Base-by-base conservation (phyloP, 129 eudicot species). In the sunflower (Helianthus annuus) region DNA sequence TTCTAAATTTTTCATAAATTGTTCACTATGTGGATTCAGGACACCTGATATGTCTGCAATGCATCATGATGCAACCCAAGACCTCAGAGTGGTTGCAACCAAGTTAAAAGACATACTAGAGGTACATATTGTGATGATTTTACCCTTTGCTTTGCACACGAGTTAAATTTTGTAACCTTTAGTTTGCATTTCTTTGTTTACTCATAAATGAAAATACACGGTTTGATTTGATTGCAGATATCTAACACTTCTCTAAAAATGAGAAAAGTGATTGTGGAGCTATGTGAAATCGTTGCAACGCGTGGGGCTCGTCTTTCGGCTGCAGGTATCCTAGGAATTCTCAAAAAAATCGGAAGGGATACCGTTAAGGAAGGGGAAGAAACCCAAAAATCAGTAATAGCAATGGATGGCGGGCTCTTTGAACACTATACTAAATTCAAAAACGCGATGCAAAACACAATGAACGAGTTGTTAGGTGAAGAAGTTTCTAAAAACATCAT, bases 261-360 rank as follows among this genome's bases (percentile, higher is more conserved):
- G 73, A 84, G 98, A 63, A 94, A 74, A 79, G 85, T 81, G 36
- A 48, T 94, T 11, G 96, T 90, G 40, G 79, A 81, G 75, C 17
- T 90, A 7, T 94, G 98, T 16, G 91, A 88, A 52, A 88, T 83
- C 4, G 89, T 94, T 4, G 93, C 98, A 13, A 67, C 82, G 11
- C 98, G 97, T 12, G 98, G 96, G 27, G 98, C 97, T 55, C 90
- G 98, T 39, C 91, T 94, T 36, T 68, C 98, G 4, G 98, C 97
- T 5, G 97, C 98, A 8, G 98, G 98, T 51, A 86, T 94, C 69
- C 57, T 90, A 1, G 98, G 91, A 13, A 84, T 94, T 70, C 81
- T 94, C 45, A 86, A 90, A 80, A 94, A 94, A 55, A 66, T 84
- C 29, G 98, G 88, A 5, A 75, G 86, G 69, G 98, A 94, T 52